phyloP scores from a whole-genome alignment of 129 eudicot genomes.

The Artemisia annua region DNA sequence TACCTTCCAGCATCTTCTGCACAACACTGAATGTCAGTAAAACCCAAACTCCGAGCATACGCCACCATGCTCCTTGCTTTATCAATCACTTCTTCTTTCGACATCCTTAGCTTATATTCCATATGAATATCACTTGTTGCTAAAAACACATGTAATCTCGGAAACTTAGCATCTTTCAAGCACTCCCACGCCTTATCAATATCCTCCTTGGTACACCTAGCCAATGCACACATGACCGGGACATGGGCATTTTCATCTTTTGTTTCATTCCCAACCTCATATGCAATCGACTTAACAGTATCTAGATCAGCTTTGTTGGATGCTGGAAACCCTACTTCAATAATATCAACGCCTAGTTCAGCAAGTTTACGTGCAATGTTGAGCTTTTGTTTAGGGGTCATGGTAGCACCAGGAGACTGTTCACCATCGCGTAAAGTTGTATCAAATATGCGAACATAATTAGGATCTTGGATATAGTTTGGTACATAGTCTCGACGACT shows the following conservation, averaged over 20 bases:
- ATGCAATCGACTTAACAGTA: constrained; percentile 57
- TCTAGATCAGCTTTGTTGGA: constrained; percentile 73
- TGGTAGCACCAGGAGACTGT: constrained; percentile 87
- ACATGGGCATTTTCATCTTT: constrained; percentile 37
- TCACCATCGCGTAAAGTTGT: constrained; percentile 97
- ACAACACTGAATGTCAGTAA: constrained; percentile 68
- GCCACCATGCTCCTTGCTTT: constrained; percentile 79
- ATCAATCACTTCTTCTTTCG: constrained; percentile 52
- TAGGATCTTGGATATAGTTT: constrained; percentile 57
- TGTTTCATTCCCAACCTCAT: constrained; percentile 51
- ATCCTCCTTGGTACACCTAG: constrained; percentile 74
- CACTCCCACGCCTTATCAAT: constrained; percentile 80
- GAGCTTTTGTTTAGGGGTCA: constrained; percentile 74
- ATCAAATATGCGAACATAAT: constrained; percentile 68
- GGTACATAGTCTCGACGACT: constrained; percentile 43
- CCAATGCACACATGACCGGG: constrained; percentile 83
- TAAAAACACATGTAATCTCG: constrained; percentile 75
- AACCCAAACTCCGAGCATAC: constrained; percentile 77
- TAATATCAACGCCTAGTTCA: constrained; percentile 74
- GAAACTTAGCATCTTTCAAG: constrained; percentile 60
- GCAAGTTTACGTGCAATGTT: constrained; percentile 67
- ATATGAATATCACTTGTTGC: constrained; percentile 88
- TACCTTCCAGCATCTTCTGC: constrained; percentile 98
- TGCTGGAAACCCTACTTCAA: constrained; percentile 87
- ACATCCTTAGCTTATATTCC: constrained; percentile 52